A percentile compares a stretch with the other conserved stretches of the same genome.
Evolutionary conservation across 202 grass and related monocot species (phyloP).

Genomic region (Hordeum pubiflorum): DNA sequence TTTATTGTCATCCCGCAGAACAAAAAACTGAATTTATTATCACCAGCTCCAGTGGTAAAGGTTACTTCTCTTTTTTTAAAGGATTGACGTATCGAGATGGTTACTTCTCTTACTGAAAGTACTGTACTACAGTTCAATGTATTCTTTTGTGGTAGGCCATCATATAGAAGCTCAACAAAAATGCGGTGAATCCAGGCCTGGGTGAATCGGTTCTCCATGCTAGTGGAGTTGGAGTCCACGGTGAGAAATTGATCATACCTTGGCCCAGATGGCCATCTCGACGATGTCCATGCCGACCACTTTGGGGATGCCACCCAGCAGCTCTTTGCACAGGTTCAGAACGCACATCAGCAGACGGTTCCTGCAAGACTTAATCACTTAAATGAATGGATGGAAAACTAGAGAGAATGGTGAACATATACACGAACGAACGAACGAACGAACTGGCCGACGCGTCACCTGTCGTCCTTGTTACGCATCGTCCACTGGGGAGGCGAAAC

Average conservation of each 20-base stretch:
- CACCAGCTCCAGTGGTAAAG: too few relatives aligned
- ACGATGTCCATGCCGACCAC: slow-evolving; percentile 81
- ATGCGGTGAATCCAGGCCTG: too few relatives aligned
- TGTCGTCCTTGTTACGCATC: slow-evolving; percentile 94
- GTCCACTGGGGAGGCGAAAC: slow-evolving; percentile 88
- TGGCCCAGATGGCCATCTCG: slow-evolving; percentile 98
- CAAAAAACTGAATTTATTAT: too few relatives aligned
- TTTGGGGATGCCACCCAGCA: slow-evolving; percentile 82
- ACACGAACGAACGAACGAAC: not conserved
- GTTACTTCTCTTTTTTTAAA: too few relatives aligned
- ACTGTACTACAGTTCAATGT: too few relatives aligned
- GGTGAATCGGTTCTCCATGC: too few relatives aligned
- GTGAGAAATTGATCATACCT: slow-evolving; percentile 28
- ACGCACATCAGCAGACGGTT: slow-evolving; percentile 77
- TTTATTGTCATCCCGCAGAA: too few relatives aligned
- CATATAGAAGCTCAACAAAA: too few relatives aligned
- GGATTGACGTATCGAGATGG: too few relatives aligned
- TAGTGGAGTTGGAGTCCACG: too few relatives aligned
- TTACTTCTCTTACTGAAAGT: too few relatives aligned
- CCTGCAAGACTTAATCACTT: slow-evolving; percentile 17
- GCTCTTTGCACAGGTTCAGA: slow-evolving; percentile 78
- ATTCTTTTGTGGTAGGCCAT: too few relatives aligned
- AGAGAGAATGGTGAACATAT: not conserved
- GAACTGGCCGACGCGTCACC: slow-evolving; percentile 26
- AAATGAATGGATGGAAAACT: not conserved